Base-by-base conservation (phyloP, 2,329 filamentous ascomycete genomes). In the Clonostachys rhizophaga region DNA sequence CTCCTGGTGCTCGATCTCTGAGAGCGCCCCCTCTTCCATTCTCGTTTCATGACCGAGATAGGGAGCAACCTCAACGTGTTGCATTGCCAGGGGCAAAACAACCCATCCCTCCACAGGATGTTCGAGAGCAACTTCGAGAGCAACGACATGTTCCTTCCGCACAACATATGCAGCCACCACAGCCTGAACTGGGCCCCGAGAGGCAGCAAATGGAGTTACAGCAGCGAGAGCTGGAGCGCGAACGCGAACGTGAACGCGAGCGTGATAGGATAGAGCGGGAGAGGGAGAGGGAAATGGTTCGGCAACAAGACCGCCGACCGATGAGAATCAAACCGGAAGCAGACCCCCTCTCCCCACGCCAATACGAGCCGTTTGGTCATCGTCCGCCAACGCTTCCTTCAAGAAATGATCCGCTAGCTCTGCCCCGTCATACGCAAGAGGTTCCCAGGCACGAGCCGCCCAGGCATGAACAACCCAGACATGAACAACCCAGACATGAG, bases 211-310 rank as follows among this genome's bases (percentile, higher is more conserved):
- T 60, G 40, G 57, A 61, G 37, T 45, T 59, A 35, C 59, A 62
- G 35, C 55, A 54, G 47, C 50, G 54, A 36, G 52, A 57, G 20
- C 54, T 51, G 6, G 53, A 54, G 14, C 48, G 49, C 30, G 57
- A 62, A 43, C 48, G 49, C 30, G 57, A 62, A 43, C 54, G 55
- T 30, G 52, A 55, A 37, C 55, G 54, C 12, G 50, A 53, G n/a
- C 44, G 46, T 17, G 56, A 54, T 48, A 53, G 56, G 24, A 30
- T 30, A 46, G 54, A 49, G 39, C 46, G 47, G 36, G 49, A 44
- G 49, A 45, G 47, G 18, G 77, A 80, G 52, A 69, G 69, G 4
- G 76, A 79, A 42, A 54, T 68, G 41, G 53, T 57, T 12, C 59
- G 58, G 12, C 65, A 64, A 35, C 67, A 66, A 47, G 72, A 69